Conservation (phyloP, 1,139 yeast species). For the Saccharomyces hybrid region DNA sequence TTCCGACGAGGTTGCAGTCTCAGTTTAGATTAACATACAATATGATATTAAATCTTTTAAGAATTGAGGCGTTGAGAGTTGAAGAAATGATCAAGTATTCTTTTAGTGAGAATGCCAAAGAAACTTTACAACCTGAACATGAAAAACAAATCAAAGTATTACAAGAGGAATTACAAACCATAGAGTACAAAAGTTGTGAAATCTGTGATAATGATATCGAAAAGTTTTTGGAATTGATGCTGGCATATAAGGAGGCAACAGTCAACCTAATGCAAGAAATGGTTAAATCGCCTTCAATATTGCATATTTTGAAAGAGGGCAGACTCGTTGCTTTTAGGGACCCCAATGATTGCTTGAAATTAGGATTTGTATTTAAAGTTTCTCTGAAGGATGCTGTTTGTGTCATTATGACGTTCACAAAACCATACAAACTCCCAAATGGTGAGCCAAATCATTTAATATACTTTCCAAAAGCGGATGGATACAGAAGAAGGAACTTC, state of each 20-base stretch:
- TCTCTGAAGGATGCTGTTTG: constrained; percentile 34
- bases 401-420: constrained; percentile 25
- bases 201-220: constrained; percentile 38
- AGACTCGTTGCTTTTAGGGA: constrained; percentile 55
- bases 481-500: constrained; percentile 30
- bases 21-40: constrained; percentile 92
- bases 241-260: constrained; percentile 39
- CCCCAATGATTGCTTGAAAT: constrained; percentile 34
- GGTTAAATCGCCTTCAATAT: constrained; percentile 40
- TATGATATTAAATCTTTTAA: constrained; percentile 83
- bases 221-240: constrained; percentile 39
- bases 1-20: constrained; percentile 80
- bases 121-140: constrained; percentile 79
- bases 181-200: constrained; percentile 35
- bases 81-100: constrained; percentile 97
- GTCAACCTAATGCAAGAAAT: constrained; percentile 43
- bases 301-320: constrained; percentile 47
- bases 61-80: constrained; percentile 89
- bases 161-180: constrained; percentile 39
- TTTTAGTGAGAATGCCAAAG: constrained; percentile 85
- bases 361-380: constrained; percentile 49
- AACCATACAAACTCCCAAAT: constrained; percentile 22
- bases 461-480: constrained; percentile 39
- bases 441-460: constrained; percentile 40
- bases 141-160: constrained; percentile 54